phyloP scores from a whole-genome alignment of 2,329 filamentous ascomycete species.

The Monilinia fructigena region DNA sequence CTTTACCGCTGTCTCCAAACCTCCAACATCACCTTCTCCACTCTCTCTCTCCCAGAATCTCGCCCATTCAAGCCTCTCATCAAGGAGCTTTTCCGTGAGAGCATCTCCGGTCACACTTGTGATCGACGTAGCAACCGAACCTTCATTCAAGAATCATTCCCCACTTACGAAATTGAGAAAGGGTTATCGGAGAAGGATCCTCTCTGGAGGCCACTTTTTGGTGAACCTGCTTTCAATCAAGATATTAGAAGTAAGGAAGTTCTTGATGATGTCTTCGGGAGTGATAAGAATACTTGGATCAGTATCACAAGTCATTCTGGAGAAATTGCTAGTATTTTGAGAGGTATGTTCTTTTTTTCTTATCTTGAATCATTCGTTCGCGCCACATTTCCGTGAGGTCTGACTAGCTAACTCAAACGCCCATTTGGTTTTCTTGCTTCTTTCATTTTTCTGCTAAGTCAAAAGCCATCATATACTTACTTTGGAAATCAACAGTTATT shows the following conservation, averaged over 20 bases:
- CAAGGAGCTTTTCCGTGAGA: conserved; percentile 66
- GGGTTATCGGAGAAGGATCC: conserved; percentile 59
- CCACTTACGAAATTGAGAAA: conserved; percentile 55
- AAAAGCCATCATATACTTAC: background rate
- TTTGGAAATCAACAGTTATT: conserved; percentile 43
- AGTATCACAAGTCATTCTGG: conserved; percentile 61
- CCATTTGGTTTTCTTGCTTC: too few species aligned
- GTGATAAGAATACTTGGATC: conserved; percentile 54
- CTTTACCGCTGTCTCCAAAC: conserved; percentile 63
- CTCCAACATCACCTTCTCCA: conserved; percentile 58
- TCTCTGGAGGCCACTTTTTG: conserved; percentile 46
- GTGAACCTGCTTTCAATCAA: conserved; percentile 49
- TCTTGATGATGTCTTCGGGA: conserved; percentile 57
- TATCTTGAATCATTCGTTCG: background rate
- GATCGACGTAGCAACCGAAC: conserved; percentile 58
- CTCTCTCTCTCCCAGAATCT: conserved; percentile 51
- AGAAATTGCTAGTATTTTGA: conserved; percentile 52
- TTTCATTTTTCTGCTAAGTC: background rate
- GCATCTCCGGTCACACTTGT: conserved; percentile 67
- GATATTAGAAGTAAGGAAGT: conserved; percentile 46
- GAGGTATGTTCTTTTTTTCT: conserved; percentile 32
- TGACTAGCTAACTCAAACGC: background rate
- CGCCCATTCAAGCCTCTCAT: conserved; percentile 56
- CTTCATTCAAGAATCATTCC: conserved; percentile 53
- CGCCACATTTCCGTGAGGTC: background rate